Evolutionary conservation across 2,329 filamentous ascomycete species (phyloP).

Genomic region (Colletotrichum nymphaeae): DNA sequence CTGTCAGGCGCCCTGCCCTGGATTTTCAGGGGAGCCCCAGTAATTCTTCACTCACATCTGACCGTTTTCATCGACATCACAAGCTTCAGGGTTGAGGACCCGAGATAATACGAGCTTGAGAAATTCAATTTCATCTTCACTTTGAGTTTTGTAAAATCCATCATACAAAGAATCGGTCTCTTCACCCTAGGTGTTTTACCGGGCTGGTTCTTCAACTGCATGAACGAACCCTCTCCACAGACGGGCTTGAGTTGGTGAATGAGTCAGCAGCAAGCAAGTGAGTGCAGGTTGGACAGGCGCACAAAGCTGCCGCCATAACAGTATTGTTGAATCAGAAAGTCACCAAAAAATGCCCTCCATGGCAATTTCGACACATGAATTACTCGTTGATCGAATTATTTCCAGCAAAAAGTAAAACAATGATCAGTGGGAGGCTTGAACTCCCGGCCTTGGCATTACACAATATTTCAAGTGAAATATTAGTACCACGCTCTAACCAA

Average conservation of each 20-base stretch:
- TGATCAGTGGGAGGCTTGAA: conserved; percentile 25
- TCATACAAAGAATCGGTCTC: not conserved
- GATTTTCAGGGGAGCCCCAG: conserved; percentile 14
- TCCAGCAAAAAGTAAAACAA: rapidly evolving
- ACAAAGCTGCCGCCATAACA: too few relatives aligned
- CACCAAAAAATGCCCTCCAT: too few relatives aligned
- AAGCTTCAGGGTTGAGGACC: not conserved
- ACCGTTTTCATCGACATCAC: not conserved
- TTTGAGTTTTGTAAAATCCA: not conserved
- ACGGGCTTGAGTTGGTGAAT: not conserved
- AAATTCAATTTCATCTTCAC: too few relatives aligned
- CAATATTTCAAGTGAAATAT: not conserved
- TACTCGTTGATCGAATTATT: too few relatives aligned
- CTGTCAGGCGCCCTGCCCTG: not conserved
- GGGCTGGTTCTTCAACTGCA: not conserved
- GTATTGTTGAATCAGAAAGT: too few relatives aligned
- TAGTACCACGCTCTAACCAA: conserved; percentile 25
- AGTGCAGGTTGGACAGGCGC: too few relatives aligned
- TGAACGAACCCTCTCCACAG: not conserved
- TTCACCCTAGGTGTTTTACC: not conserved
- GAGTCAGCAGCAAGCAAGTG: not conserved
- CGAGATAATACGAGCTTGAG: not conserved
- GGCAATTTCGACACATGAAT: too few relatives aligned
- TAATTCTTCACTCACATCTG: not conserved
- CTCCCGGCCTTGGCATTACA: conserved; percentile 21